These are phyloP conservation scores for Tricholoma terreum DNA, from an alignment of 768 basidiomycete genomes.

Conservation along the genomic window DNA sequence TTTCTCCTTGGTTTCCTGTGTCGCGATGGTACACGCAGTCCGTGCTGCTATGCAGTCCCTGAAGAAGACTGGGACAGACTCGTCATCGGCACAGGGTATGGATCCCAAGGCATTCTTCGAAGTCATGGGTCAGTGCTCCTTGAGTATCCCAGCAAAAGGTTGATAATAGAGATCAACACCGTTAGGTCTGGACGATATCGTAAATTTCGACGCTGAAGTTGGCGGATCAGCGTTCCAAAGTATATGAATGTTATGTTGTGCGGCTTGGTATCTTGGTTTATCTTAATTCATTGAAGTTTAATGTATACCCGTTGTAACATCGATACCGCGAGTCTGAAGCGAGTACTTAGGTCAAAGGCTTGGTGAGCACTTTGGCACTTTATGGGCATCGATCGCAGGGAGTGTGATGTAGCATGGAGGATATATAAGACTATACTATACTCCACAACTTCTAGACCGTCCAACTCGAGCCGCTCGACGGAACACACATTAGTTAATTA, in stretches of 20 bases:
- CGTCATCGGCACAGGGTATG: constrained; percentile 57
- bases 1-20: constrained; percentile 74
- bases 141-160: not conserved
- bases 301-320: no score
- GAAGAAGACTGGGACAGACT: constrained; percentile 78
- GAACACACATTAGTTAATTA: no score
- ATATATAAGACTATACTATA: no score
- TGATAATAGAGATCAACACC: not conserved
- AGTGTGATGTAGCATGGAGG: no score
- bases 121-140: constrained; percentile 55
- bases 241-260: constrained; percentile 34
- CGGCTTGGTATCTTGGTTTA: no score
- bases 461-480: no score
- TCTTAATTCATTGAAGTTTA: no score
- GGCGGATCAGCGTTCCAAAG: constrained; percentile 58
- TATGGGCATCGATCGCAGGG: no score
- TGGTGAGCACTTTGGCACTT: no score
- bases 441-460: no score
- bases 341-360: no score
- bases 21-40: constrained; percentile 74
- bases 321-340: no score
- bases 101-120: constrained; percentile 77
- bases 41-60: constrained; percentile 74
- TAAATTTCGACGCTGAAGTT: constrained; percentile 52
- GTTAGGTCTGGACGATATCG: constrained; percentile 50